Base-by-base conservation (phyloP, 2,329 filamentous ascomycete species). In the Hypoxylon sp. region DNA sequence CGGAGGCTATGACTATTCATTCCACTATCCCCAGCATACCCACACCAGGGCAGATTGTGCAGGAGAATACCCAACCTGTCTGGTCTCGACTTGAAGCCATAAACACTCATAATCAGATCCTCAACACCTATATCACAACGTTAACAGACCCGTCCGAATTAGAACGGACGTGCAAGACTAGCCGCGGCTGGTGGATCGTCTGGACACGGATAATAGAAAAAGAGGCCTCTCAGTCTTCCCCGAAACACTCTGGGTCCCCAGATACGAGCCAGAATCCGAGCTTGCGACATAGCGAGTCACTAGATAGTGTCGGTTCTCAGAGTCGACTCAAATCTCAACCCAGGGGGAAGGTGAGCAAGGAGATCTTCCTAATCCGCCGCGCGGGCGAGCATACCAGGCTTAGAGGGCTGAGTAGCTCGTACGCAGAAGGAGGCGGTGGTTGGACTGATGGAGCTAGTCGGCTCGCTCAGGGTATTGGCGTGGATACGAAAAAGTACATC, bases 401-500 rank as follows among this genome's bases (percentile, higher is more conserved):
- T 14, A 77, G 80, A 32, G 77, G 78, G 23, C 71, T 76, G 21
- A 75, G 77, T 54, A 69, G 71, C 54, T 74, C 79, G 29, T 73
- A 75, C 16, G 75, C 73, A n/a, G 77, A 82, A 71, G 63, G 80
- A 65, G 74, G 80, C 12, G 71, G 78, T 48, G 73, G 83, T 61
- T 81, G 86, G 82, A 72, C 83, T 46, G 86, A 85, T 23, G 87
- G 87, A 2, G 86, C 88, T 1, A 85, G 83, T 19, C 85, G 85
- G 59, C 77, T 93, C 69, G 88, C 87, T 0, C 89, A 92, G 73
- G 91, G 91, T 0, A 92, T 94, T 68, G 91, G 91, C 0, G 84
- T 94, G 32, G 91, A 94, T 81, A 92, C 91, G 29, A 85, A 89
- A 76, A 86, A 85, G 74, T 94, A 94, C 77, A 87, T 94, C 3